These are phyloP conservation scores for Aspergillus fructus DNA, from an alignment of 2,329 filamentous ascomycete species.

Conservation along the genomic window DNA sequence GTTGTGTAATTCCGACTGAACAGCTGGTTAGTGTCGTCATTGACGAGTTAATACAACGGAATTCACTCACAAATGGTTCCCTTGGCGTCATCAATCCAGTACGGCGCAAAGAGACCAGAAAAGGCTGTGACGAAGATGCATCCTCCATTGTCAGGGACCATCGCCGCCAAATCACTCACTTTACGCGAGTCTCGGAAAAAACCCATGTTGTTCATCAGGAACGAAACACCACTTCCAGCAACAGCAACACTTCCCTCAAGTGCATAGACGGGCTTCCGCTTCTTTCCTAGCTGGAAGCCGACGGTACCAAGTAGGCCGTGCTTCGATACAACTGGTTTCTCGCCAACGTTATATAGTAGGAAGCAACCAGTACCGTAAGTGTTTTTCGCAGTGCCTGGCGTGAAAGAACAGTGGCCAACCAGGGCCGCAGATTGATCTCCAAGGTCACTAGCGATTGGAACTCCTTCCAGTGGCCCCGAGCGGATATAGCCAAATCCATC, in stretches of 20 bases:
- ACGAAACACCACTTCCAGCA: conserved; percentile 77
- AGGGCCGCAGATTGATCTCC: conserved; percentile 85
- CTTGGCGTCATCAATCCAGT: conserved; percentile 92
- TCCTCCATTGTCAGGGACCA: conserved; percentile 74
- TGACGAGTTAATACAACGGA: not conserved
- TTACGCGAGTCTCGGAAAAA: conserved; percentile 62
- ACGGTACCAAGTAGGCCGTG: conserved; percentile 83
- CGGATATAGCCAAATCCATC: conserved; percentile 69
- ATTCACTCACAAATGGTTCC: conserved; percentile 70
- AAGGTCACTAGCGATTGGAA: conserved; percentile 77
- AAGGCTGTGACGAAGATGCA: conserved; percentile 88
- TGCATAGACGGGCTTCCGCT: conserved; percentile 70
- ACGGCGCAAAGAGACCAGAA: conserved; percentile 85
- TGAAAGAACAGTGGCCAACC: conserved; percentile 82
- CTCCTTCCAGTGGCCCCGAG: conserved; percentile 65
- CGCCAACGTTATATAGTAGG: conserved; percentile 83
- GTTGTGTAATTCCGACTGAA: conserved; percentile 75
- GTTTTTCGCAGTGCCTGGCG: conserved; percentile 80
- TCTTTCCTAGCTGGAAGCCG: conserved; percentile 76
- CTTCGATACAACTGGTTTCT: conserved; percentile 79
- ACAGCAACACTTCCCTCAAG: conserved; percentile 83
- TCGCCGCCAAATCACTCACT: conserved; percentile 63
- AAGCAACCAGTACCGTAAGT: conserved; percentile 91
- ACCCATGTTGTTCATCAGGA: conserved; percentile 65
- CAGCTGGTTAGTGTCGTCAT: conserved; percentile 2